Evolutionary conservation across 1,139 yeast species (phyloP).

Genomic region (Geotrichum fermentans): DNA sequence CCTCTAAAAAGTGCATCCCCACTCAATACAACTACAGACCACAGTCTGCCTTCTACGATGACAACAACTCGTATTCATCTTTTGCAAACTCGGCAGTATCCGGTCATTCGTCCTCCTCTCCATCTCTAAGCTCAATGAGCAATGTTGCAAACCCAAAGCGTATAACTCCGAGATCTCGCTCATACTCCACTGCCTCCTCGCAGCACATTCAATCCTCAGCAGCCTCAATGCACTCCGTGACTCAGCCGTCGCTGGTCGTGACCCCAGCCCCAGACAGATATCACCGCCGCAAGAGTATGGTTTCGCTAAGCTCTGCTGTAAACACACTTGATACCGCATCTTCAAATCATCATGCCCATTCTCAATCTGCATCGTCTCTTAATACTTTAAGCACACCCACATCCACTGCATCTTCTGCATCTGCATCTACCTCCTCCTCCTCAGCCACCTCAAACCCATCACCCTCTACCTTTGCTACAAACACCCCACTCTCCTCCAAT

Average conservation of each 20-base stretch:
- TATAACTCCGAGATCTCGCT: slow-evolving; percentile 15
- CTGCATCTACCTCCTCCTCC: slow-evolving; percentile 20
- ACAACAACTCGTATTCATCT: not conserved
- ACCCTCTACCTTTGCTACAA: slow-evolving; percentile 12
- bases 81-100: slow-evolving; percentile 12
- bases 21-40: slow-evolving; percentile 3
- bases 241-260: slow-evolving; percentile 17
- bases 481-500: slow-evolving; percentile 8
- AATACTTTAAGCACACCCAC: slow-evolving; percentile 13
- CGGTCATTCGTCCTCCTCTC: slow-evolving; percentile 11
- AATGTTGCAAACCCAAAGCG: not conserved
- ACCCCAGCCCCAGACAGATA: slow-evolving; percentile 32
- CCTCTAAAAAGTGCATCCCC: not conserved
- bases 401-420: slow-evolving; percentile 16
- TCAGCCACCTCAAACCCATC: slow-evolving; percentile 19
- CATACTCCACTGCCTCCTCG: slow-evolving; percentile 14
- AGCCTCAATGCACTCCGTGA: not conserved
- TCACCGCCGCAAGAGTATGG: slow-evolving; percentile 30
- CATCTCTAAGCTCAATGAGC: slow-evolving; percentile 12
- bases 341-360: slow-evolving; percentile 6
- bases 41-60: slow-evolving; percentile 11
- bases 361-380: slow-evolving; percentile 20
- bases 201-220: slow-evolving; percentile 10
- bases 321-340: not conserved
- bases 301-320: slow-evolving; percentile 15